Base-by-base conservation (phyloP, 352 stramenopile genomes). In the Phytophthora pisi region DNA sequence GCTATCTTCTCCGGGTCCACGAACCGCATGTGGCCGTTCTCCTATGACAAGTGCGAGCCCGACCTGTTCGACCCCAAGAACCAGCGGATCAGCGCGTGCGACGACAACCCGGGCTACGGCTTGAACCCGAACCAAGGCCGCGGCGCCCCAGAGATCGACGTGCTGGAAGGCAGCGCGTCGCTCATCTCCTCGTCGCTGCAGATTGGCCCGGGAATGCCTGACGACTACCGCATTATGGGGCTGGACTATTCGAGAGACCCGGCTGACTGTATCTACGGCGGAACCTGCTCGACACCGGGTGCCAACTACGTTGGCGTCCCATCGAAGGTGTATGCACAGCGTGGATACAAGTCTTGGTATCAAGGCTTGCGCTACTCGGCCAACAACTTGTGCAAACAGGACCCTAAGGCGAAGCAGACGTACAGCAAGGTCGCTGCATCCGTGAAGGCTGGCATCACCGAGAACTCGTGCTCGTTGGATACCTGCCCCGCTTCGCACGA, bases 21-120 rank as follows among this genome's bases (percentile, higher is more conserved):
- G 2, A 93, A 95, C 62, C 92, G 93, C 70, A 89, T 98, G 59
- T 98, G 95, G 95, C 96, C 96, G 0, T 98, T 94, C 89, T 97
- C 81, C 43, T 98, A 97, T 64, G 75, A 97, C 55, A 79, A 72
- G 30, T 98, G 94, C 63, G 68, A 98, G 67, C 57, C 73, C 0
- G 66, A 76, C 26, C 47, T 75, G n/a, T 76, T 81, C 10, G 38
- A 65, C 5, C 65, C 70, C 0, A 67, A 50, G 10, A 79, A 83
- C 57, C 77, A 88, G 55, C 67, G 73, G 5, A 86, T 86, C 47
- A 84, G 72, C 24, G 95, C 86, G 1, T 98, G 95, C 68, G 88
- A 98, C 58, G 46, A 66, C 4, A 82, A 85, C 49, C 93, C 96
- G 34, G 94, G 97, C 54, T 98, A 84, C 66, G 93, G 92, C 5